Evolutionary conservation across 768 basidiomycete genomes (phyloP), one percentile per base, ranked within the genome.

Genomic region (Hemileccinum impolitum): DNA sequence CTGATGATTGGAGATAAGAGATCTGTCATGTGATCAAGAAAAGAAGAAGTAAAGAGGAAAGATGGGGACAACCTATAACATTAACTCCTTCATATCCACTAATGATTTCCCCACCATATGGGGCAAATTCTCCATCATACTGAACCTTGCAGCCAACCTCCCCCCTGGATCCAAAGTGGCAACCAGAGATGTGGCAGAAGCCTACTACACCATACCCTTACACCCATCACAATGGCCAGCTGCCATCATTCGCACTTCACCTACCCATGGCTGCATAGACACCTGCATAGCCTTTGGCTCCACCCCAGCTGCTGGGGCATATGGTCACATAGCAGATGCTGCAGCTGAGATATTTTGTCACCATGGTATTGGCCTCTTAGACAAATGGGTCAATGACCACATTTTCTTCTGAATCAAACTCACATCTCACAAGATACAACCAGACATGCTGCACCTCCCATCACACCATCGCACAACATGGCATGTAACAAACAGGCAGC

Each of bases 71-170:
- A n/a, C n/a, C n/a, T n/a, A n/a, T n/a, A n/a, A n/a, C 1, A 37
- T 45, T 0, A 55, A 55, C n/a, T 40, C 39, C 0, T 1, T 2
- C 2, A 17, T 48, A 0, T 1, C 9, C 4, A 0, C 34, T 0
- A 0, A 6, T 0, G 3, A 40, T 0, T 52, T 52, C 18, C 51
- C 30, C 0, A 0, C 34, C 0, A 26, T 23, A 0, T 54, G 53
- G 50, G 53, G 43, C 2, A 54, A 25, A 1, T 45, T 50, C 12
- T 42, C 35, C 1, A 38, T 45, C 26, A 28, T 28, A 28, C 26
- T 9, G 4, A 28, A 4, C 9, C 26, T 4, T 28, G 26, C 9
- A 0, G 8, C 41, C n/a, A n/a, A 1, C 14, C 43, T 35, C 5
- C 32, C 43, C 10, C 4, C 4, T 12, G 43, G 43, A 0, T 36